Evolutionary conservation across 1,284 basidiomycete genomes (phyloP), one percentile per base, ranked within the genome.

Genomic region (Pholiota adiposa): DNA sequence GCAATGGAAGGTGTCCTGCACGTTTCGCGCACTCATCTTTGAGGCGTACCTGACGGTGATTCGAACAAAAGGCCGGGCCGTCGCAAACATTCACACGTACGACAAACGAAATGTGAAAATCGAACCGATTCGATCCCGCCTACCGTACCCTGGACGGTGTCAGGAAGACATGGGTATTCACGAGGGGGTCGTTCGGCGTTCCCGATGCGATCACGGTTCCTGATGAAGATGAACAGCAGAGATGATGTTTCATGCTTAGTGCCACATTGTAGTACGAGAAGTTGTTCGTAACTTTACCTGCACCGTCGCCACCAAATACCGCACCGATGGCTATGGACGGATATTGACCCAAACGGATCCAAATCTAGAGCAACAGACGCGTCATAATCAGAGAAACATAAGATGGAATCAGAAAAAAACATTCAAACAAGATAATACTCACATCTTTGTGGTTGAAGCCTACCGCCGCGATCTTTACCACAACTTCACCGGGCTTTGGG

Each of bases 361-460:
- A 94, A 4, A 90, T 75, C 90, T 92, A 63, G 18, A 3, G n/a
- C n/a, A n/a, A n/a, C n/a, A n/a, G 19, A 46, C 16, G 14, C 14
- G 25, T 23, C 21, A 23, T 36, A 6, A 38, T 23, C n/a, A 23
- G 46, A 18, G 21, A 25, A 25, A 58, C 54, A 23, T 12, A 34
- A 41, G 50, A 25, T 52, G n/a, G 18, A 56, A 46, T n/a, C 31
- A 23, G 51, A 40, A 55, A 4, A n/a, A 31, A 34, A 40, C 43
- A 48, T 43, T 46, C 18, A 54, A 8, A 41, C n/a, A 21, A 52
- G 23, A 14, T 4, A 19, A 3, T 46, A 74, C 84, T 59, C 65
- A 93, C 91, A 70, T 94, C 93, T 67, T 89, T 79, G 63, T 88
- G 89, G 70, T 94, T 94, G 77, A 92, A 92, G n/a, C 83, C 85